A percentile compares a stretch with the other conserved stretches of the same genome.
Conservation (phyloP, 2,329 filamentous ascomycete species). For the Rhinocladiella similis region DNA sequence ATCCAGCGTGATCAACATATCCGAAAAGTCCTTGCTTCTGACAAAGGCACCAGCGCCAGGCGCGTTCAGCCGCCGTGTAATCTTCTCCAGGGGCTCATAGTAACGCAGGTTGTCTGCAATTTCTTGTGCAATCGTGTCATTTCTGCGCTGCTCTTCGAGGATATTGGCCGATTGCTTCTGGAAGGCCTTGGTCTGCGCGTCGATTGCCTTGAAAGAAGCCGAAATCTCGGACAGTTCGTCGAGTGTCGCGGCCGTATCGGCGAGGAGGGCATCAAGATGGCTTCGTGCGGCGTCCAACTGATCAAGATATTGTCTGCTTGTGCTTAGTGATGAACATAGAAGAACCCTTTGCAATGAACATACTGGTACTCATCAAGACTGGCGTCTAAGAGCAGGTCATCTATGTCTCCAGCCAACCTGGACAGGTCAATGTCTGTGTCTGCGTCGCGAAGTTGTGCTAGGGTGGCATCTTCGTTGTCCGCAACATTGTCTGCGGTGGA, state of each 20-base stretch:
- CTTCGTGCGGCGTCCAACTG: constrained; percentile 78
- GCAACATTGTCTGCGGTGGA: background rate
- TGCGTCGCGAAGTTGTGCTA: constrained; percentile 28
- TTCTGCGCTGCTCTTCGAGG: constrained; percentile 74
- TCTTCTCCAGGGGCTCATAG: constrained; percentile 89
- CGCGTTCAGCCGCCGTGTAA: constrained; percentile 85
- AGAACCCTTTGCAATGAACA: constrained; percentile 33
- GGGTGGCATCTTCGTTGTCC: constrained; percentile 16
- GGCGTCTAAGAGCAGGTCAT: constrained; percentile 71
- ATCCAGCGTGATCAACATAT: constrained; percentile 85
- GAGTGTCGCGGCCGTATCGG: constrained; percentile 74
- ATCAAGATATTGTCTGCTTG: constrained; percentile 71
- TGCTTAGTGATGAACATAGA: constrained; percentile 3
- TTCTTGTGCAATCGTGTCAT: constrained; percentile 77
- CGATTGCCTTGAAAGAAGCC: constrained; percentile 82
- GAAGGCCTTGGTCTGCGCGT: constrained; percentile 89
- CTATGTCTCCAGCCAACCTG: constrained; percentile 59
- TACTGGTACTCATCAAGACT: constrained; percentile 85
- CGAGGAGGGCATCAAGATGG: constrained; percentile 76
- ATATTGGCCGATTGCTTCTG: constrained; percentile 89
- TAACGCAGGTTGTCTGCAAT: constrained; percentile 90
- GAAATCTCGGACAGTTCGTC: constrained; percentile 76
- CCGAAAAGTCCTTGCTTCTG: constrained; percentile 78
- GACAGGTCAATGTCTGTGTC: constrained; percentile 59
- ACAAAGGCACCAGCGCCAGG: constrained; percentile 86